Percentiles rank a stretch among this genome's conserved stretches.
These are phyloP conservation scores for Conticribra guillardii DNA, from an alignment of 108 stramenopile species.

Conservation along the genomic window DNA sequence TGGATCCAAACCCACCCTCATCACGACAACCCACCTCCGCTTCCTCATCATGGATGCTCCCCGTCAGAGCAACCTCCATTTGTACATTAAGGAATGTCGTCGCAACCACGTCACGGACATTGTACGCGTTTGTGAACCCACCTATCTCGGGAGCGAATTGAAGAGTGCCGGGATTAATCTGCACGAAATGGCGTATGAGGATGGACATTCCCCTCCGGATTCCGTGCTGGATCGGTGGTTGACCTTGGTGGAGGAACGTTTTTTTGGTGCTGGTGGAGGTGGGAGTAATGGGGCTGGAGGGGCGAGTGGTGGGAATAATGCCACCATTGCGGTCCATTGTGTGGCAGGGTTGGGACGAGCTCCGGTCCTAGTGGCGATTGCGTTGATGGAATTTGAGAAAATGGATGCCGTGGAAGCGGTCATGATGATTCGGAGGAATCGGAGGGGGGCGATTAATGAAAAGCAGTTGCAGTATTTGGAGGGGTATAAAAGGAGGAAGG, in stretches of 20 bases:
- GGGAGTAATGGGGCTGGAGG: background rate
- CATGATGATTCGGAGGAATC: constrained; percentile 84
- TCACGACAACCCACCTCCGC: constrained; percentile 63
- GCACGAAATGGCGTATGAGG: constrained; percentile 95
- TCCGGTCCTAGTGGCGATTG: constrained; percentile 97
- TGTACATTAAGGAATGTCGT: constrained; percentile 92
- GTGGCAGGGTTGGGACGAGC: constrained; percentile 98
- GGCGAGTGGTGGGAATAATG: background rate
- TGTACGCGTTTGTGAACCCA: constrained; percentile 94
- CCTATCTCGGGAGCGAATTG: constrained; percentile 83
- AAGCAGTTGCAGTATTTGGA: constrained; percentile 95
- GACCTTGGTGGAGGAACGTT: constrained; percentile 82
- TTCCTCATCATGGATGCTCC: constrained; percentile 99
- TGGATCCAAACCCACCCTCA: constrained; percentile 70
- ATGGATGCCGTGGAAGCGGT: constrained; percentile 95
- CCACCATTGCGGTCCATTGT: constrained; percentile 96
- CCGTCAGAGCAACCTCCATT: constrained; percentile 90
- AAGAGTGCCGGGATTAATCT: constrained; percentile 85
- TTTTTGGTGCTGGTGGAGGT: constrained; percentile 41
- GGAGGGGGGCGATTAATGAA: constrained; percentile 96
- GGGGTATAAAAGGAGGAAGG: constrained; percentile 76
- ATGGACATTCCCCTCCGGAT: constrained; percentile 88
- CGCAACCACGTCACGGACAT: constrained; percentile 91
- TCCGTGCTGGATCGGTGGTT: constrained; percentile 90
- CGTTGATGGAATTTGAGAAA: constrained; percentile 92